These are phyloP conservation scores for Plantago major DNA, from an alignment of 257 asterid genomes.

Conservation along the genomic window DNA sequence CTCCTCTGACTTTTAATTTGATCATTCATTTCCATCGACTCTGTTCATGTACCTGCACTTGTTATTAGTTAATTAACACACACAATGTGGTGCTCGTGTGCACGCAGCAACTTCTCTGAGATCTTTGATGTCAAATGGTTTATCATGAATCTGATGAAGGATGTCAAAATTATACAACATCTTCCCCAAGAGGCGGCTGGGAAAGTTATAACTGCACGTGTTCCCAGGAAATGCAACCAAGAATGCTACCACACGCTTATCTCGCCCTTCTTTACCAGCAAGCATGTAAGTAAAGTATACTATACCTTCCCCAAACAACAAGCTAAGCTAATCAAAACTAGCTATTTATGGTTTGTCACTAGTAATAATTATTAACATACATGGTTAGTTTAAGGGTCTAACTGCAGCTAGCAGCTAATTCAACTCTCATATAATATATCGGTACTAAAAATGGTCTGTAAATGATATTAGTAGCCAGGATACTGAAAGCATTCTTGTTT, in stretches of 20 bases:
- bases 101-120: constrained; percentile 71
- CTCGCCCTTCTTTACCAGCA: constrained; percentile 48
- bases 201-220: constrained; percentile 45
- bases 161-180: constrained; percentile 44
- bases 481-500: constrained; percentile 25
- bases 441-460: constrained; percentile 26
- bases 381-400: constrained; percentile 21
- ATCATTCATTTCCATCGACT: not conserved
- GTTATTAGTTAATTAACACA: not conserved
- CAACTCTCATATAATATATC: constrained; percentile 17
- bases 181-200: constrained; percentile 41
- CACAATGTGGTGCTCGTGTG: not conserved
- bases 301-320: no score
- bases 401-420: no score
- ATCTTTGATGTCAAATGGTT: constrained; percentile 61
- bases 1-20: not conserved
- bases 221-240: constrained; percentile 61
- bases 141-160: constrained; percentile 37
- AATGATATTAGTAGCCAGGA: constrained; percentile 36
- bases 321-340: no score
- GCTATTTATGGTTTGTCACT: not conserved
- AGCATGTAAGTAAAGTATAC: constrained; percentile 36
- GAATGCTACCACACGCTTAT: constrained; percentile 57
- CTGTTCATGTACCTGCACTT: not conserved
- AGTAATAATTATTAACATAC: not conserved